Evolutionary conservation across 306 rosid genomes (phyloP).

Genomic region (Vicia faba): DNA sequence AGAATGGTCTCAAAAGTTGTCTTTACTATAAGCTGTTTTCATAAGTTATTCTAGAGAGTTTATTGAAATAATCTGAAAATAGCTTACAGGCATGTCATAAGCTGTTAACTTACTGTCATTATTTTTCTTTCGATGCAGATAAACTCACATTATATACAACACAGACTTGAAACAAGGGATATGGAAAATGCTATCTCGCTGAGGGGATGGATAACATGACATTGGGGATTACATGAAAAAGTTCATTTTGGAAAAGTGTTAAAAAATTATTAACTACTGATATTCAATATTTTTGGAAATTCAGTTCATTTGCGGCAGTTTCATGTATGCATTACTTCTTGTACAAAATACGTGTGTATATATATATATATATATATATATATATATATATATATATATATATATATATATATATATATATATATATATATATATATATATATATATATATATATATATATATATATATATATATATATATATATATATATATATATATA

Average conservation of each 20-base stretch:
- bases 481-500: conserved; percentile 50
- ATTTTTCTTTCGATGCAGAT: conserved; percentile 50
- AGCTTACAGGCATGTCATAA: not conserved
- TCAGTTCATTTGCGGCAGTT: conserved; percentile 45
- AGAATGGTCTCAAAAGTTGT: too few relatives aligned
- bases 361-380: conserved; percentile 62
- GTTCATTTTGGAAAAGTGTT: not conserved
- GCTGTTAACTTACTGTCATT: not conserved
- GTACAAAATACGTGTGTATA: conserved; percentile 54
- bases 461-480: conserved; percentile 53
- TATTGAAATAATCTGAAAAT: not conserved
- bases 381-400: conserved; percentile 53
- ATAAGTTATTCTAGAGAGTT: not conserved
- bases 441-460: conserved; percentile 62
- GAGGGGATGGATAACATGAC: conserved; percentile 45
- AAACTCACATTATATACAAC: conserved; percentile 41
- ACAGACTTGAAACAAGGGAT: conserved; percentile 40
- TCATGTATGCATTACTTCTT: conserved; percentile 40
- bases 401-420: conserved; percentile 50
- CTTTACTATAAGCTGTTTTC: not conserved
- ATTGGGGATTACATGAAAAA: conserved; percentile 30
- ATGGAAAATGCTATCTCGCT: conserved; percentile 42
- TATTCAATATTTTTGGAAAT: conserved; percentile 47
- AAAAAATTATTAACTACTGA: conserved; percentile 35
- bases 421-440: conserved; percentile 52